phyloP scores from a whole-genome alignment of 306 rosid species.

The Begonia peltatifolia region DNA sequence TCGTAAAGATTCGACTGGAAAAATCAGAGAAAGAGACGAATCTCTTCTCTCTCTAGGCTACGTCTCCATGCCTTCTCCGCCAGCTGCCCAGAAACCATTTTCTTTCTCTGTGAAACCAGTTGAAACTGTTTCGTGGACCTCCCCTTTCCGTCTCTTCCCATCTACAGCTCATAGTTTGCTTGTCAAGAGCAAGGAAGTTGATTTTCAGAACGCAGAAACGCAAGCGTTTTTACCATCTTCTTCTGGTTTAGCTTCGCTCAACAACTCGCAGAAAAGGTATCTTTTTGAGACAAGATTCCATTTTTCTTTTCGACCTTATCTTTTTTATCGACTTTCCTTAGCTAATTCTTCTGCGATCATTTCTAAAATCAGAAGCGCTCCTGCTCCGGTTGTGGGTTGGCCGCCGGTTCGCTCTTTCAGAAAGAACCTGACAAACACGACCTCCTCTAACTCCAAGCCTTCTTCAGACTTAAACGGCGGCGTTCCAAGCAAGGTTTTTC shows the following conservation, averaged over 20 bases:
- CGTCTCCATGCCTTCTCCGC: constrained; percentile 6
- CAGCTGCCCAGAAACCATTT: neutral
- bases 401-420: constrained; percentile 87
- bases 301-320: too few species aligned
- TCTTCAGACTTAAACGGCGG: constrained; percentile 22
- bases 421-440: constrained; percentile 53
- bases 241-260: constrained; percentile 41
- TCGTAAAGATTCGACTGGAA: neutral
- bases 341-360: neutral
- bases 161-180: too few species aligned
- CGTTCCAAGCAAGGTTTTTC: neutral
- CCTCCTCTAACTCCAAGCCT: constrained; percentile 28
- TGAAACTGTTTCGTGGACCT: too few species aligned
- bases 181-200: too few species aligned
- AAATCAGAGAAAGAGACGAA: constrained; percentile 23
- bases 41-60: constrained; percentile 42
- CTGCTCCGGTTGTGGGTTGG: constrained; percentile 92
- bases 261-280: constrained; percentile 92
- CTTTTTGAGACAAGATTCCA: too few species aligned
- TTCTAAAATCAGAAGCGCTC: constrained; percentile 41
- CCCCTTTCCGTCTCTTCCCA: too few species aligned
- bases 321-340: neutral
- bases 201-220: too few species aligned
- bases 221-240: constrained; percentile 15
- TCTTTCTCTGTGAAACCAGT: too few species aligned